Conservation (phyloP, 1,139 yeast genomes). For the Hyphopichia wangnamkhiaoensis region DNA sequence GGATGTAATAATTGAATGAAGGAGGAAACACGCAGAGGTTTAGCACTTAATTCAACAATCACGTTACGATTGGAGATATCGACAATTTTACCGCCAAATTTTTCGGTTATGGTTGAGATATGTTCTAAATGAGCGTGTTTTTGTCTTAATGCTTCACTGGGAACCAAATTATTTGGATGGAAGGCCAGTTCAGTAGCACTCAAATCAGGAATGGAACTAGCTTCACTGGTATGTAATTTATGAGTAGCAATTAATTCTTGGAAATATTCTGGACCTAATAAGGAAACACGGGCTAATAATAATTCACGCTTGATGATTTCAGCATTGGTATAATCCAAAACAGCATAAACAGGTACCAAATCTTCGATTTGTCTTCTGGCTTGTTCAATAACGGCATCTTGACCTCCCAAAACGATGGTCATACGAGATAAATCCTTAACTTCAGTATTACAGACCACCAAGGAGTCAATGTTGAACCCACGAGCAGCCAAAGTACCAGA, state of each 20-base stretch:
- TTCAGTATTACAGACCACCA: conserved; percentile 95
- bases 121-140: conserved; percentile 88
- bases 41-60: conserved; percentile 90
- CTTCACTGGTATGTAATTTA: conserved; percentile 48
- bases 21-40: conserved; percentile 85
- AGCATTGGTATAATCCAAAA: conserved; percentile 87
- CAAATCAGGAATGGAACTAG: conserved; percentile 45
- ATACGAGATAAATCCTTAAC: conserved; percentile 93
- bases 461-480: conserved; percentile 96
- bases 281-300: conserved; percentile 84
- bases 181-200: conserved; percentile 55
- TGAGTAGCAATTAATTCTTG: conserved; percentile 92
- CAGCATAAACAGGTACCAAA: conserved; percentile 97
- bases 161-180: conserved; percentile 90
- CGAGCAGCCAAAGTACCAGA: conserved; percentile 97
- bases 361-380: conserved; percentile 99
- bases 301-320: conserved; percentile 90
- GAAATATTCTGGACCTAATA: conserved; percentile 95
- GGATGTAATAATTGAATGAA: conserved; percentile 90
- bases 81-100: conserved; percentile 90
- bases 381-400: conserved; percentile 95
- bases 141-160: conserved; percentile 91
- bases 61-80: conserved; percentile 94
- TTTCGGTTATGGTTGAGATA: conserved; percentile 74
- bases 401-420: conserved; percentile 94